Evolutionary conservation across 2,329 filamentous ascomycete genomes (phyloP), one percentile per base, ranked within the genome.

Genomic region (Trichoderma sp.): DNA sequence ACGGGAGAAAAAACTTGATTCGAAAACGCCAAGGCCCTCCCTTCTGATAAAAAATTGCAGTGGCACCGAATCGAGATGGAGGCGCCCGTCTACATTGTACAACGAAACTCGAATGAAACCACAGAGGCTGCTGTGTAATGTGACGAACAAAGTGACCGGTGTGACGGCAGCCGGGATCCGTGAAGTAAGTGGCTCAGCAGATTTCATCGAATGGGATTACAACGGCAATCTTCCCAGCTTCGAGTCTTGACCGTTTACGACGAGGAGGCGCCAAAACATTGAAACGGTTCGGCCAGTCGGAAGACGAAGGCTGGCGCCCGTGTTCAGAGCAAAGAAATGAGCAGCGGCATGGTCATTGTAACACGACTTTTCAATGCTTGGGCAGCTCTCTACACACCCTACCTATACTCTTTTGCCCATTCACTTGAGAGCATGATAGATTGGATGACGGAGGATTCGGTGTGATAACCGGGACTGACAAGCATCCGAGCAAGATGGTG

Each of bases 21-120:
- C 21, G 27, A n/a, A 64, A 31, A 14, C 33, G 35, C 59, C 69
- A 72, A 33, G 53, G 50, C 50, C 9, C n/a, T 16, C 31, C 27
- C 27, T 21, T 29, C 12, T 35, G 60, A 21, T 63, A 63, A 63
- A 21, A 63, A 14, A 7, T 31, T 63, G 60, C 60, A 33, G 63
- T 29, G 35, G 18, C 68, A 33, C 41, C 56, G 18, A 71, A 71
- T 71, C 67, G 67, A 53, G 67, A 71, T 71, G 53, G 35, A 35
- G 33, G 33, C 35, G 53, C 45, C 45, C 53, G 50, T 63, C 53
- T 24, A 60, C 68, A 59, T 71, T 59, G 38, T 27, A 16, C 35
- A 45, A 35, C 24, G 38, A 64, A 38, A 8, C n/a, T 65, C 41
- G 41, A 72, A 72, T 72, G 60, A 72, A 72, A 72, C 60, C 18